A percentile compares a stretch with the other conserved stretches of the same genome.
Evolutionary conservation across 1,139 yeast species (phyloP).

Genomic region (Hanseniaspora uvarum): DNA sequence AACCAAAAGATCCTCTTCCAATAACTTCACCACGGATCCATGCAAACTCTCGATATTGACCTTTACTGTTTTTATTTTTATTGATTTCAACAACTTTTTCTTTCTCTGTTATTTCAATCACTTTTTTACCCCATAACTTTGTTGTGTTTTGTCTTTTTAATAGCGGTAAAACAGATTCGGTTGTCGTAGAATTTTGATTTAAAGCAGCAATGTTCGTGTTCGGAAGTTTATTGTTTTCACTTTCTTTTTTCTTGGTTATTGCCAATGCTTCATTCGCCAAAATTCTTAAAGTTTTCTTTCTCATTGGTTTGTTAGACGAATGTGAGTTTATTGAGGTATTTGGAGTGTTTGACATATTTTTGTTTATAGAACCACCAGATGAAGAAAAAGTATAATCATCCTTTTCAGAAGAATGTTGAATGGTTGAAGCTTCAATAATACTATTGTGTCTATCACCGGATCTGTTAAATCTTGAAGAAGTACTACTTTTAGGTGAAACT

Average conservation of each 20-base stretch:
- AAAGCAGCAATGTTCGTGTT: not conserved
- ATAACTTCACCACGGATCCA: conserved; percentile 98
- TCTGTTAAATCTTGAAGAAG: conserved; percentile 1
- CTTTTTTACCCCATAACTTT: conserved; percentile 94
- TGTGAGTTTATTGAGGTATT: not conserved
- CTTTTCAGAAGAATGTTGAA: conserved; percentile 18
- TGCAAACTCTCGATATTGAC: conserved; percentile 73
- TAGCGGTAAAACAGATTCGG: not conserved
- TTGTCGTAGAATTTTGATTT: conserved; percentile 21
- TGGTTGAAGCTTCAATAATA: conserved; percentile 17
- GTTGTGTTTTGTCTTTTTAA: conserved; percentile 64
- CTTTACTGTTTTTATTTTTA: conserved; percentile 44
- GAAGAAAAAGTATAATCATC: conserved; percentile 18
- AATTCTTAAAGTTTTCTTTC: conserved; percentile 80
- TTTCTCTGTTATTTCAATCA: conserved; percentile 77
- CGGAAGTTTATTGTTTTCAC: conserved; percentile 17
- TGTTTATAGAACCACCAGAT: conserved; percentile 6
- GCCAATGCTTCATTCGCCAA: conserved; percentile 87
- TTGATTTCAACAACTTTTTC: conserved; percentile 37
- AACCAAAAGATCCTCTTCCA: conserved; percentile 97
- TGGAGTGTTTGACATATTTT: conserved; percentile 14
- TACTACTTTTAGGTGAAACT: conserved; percentile 37
- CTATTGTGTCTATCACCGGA: conserved; percentile 5
- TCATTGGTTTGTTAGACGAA: conserved; percentile 27
- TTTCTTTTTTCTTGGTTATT: conserved; percentile 35